These are phyloP conservation scores for Pueraria montana DNA, from an alignment of 306 rosid species.

Conservation along the genomic window DNA sequence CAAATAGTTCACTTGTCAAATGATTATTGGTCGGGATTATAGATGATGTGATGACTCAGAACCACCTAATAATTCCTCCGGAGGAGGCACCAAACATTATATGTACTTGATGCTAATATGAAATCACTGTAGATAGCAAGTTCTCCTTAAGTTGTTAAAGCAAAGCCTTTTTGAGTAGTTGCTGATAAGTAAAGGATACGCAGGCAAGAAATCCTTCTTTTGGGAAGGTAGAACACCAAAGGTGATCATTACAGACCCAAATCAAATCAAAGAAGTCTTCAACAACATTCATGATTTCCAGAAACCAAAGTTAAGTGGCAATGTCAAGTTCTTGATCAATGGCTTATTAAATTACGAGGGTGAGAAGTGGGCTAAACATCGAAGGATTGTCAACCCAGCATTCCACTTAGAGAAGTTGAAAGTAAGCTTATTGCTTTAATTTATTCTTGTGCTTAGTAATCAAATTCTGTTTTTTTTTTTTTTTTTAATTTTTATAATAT, in stretches of 20 bases:
- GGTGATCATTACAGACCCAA: constrained; percentile 50
- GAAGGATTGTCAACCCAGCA: constrained; percentile 59
- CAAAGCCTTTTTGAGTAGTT: not conserved
- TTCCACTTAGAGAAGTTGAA: constrained; percentile 39
- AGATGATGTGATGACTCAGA: too few relatives aligned
- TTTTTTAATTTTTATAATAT: too few relatives aligned
- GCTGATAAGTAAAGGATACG: not conserved
- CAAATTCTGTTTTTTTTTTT: too few relatives aligned
- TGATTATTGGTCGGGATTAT: too few relatives aligned
- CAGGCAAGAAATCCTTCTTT: too few relatives aligned
- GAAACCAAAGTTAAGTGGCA: not conserved
- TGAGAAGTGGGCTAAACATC: constrained; percentile 62
- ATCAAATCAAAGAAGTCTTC: constrained; percentile 49
- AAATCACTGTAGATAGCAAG: too few relatives aligned
- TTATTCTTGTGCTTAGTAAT: not conserved
- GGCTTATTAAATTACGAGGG: not conserved
- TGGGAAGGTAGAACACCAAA: constrained; percentile 50
- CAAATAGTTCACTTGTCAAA: too few relatives aligned
- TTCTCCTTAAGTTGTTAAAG: too few relatives aligned
- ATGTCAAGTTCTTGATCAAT: not conserved
- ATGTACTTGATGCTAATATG: too few relatives aligned
- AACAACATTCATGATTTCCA: constrained; percentile 40
- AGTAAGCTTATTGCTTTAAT: not conserved
- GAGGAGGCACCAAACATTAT: too few relatives aligned
- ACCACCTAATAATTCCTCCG: too few relatives aligned